Evolutionary conservation across 208 protist species (phyloP), one percentile per base, ranked within the genome.

Genomic region (Trypanosoma cruzi): DNA sequence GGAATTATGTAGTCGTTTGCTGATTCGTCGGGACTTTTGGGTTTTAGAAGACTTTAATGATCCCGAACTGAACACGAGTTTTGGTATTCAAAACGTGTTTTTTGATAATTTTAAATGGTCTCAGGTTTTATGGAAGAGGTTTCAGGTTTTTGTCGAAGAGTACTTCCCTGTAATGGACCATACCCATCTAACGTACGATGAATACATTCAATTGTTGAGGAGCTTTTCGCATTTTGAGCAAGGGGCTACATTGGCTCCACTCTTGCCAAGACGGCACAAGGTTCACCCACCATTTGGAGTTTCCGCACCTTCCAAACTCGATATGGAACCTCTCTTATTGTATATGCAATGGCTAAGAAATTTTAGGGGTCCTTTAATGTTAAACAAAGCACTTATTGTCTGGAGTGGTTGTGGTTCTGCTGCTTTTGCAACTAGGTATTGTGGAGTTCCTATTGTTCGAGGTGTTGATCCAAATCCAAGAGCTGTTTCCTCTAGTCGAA

Each of bases 31-130:
- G n/a, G 87, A 95, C 64, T 96, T 96, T 65, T 96, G 92, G 89
- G 63, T 72, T 8, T 63, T 95, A 4, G 85, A 92, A 2, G 92
- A 96, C 61, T 96, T 92, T 74, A 96, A 95, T 66, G 88, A 96
- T 58, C 79, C 87, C 0, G 89, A 96, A 64, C 64, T 94, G 20
- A 96, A 96, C 55, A 74, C 80, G n/a, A 95, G 89, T 37, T 94
- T 89, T 65, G 92, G 92, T 20, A 77, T 95, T 20, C 92, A 96
- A 67, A 96, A 96, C 59, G 59, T 90, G 2, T 95, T 90, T 48
- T 96, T 96, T 83, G 92, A 96, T 65, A 96, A 96, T 53, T 95
- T 90, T 59, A 93, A 93, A 42, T 96, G 92, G 92, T 94, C 92
- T 2, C 87, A 93, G 67, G 80, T 94, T 29, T 64, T 96, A 53